Evolutionary conservation across 116 monocot species (phyloP), one percentile per base, ranked within the genome.

Genomic region (Dioscorea cayenensis): DNA sequence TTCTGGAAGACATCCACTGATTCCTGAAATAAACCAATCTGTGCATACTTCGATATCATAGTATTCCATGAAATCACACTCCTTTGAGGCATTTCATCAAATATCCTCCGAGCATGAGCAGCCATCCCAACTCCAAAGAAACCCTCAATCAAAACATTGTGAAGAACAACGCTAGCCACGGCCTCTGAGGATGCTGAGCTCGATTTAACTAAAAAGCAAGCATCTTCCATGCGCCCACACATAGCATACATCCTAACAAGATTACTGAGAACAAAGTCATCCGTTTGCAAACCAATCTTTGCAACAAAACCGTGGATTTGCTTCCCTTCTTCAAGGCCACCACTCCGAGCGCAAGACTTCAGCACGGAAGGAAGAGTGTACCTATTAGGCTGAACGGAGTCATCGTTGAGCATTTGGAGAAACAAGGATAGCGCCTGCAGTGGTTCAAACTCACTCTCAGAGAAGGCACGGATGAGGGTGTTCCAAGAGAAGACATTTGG

Each of bases 401-500:
- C 76, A 17, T 63, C 32, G 28, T 49, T 16, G 6, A 90, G 71
- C 77, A 94, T 75, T 61, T 61, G 52, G 14, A 27, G 21, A 81
- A 79, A 90, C 14, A 90, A 9, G 16, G 28, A 1, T 21, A 93
- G 6, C 35, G 83, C 82, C 2, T 77, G 63, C 6, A 65, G 50
- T 17, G 82, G 72, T 49, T 48, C 6, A 13, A 76, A 71, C 3
- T 86, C 76, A 49, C 68, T 78, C 66, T 92, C 86, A 22, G 92
- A 69, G 63, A 87, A 78, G 32, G 92, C 89, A 0, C 89, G 81
- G 65, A 92, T 86, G 60, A 84, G 35, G 71, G 86, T 92, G 78
- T 92, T 92, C 79, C 86, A 92, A 29, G 90, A 84, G 81, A 93
- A 93, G 75, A 71, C 64, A 49, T 93, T 93, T 43, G 87, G 94